These are phyloP conservation scores for Xanthoconium stramineum DNA, from an alignment of 768 basidiomycete genomes.

Conservation along the genomic window DNA sequence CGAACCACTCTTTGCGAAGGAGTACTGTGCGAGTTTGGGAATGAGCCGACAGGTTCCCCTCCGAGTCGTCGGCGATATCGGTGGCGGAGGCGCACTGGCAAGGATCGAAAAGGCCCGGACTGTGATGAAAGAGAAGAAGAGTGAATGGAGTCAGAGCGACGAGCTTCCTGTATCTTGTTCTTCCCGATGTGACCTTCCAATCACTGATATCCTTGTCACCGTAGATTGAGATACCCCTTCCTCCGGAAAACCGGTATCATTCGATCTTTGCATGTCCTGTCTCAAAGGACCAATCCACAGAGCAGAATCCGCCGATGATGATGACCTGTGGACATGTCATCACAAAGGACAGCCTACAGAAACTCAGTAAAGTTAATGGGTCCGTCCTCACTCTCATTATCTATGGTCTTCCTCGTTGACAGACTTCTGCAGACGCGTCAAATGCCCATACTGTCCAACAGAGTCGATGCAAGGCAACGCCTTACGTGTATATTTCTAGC, in stretches of 20 bases:
- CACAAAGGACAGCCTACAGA: conserved; percentile 85
- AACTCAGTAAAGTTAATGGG: conserved; percentile 82
- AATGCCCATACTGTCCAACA: conserved; percentile 93
- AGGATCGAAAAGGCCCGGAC: conserved; percentile 92
- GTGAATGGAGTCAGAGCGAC: conserved; percentile 86
- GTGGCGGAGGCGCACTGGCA: conserved; percentile 85
- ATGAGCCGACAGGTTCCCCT: conserved; percentile 90
- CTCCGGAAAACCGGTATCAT: conserved; percentile 87
- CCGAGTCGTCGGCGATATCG: conserved; percentile 87
- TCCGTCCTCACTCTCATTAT: conserved; percentile 43
- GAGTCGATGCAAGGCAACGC: conserved; percentile 63
- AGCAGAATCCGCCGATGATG: conserved; percentile 96
- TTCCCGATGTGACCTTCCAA: neutral
- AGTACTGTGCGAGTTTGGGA: conserved; percentile 83
- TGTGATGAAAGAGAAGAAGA: conserved; percentile 90
- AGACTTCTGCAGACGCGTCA: conserved; percentile 63
- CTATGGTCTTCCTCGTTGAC: neutral
- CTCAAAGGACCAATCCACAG: conserved; percentile 94
- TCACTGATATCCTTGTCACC: conserved; percentile 2
- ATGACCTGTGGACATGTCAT: conserved; percentile 95
- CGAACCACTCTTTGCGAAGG: conserved; percentile 79
- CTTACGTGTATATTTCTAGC: conserved; percentile 64
- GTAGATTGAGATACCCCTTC: conserved; percentile 91
- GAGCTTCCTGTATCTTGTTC: conserved; percentile 71
- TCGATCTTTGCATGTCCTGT: conserved; percentile 98